These are phyloP conservation scores for Venturia aucupariae DNA, from an alignment of 2,329 filamentous ascomycete genomes.

Conservation along the genomic window DNA sequence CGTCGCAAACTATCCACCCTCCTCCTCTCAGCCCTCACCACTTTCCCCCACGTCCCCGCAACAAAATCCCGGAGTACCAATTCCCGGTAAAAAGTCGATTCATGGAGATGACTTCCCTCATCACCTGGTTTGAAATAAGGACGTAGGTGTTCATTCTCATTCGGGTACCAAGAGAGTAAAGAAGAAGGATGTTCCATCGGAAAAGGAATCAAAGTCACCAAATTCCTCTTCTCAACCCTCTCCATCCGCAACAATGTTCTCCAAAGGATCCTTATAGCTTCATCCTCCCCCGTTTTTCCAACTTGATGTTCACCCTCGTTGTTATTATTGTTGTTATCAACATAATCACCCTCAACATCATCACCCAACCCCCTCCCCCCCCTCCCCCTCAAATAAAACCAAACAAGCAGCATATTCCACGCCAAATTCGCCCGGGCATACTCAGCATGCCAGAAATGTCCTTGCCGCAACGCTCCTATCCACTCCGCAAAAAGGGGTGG, in stretches of 20 bases:
- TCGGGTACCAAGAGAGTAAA: neutral
- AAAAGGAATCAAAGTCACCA: neutral
- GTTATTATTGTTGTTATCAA: neutral
- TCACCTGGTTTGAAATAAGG: neutral
- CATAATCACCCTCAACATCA: neutral
- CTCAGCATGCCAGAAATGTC: neutral
- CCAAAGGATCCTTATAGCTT: neutral
- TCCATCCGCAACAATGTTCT: neutral
- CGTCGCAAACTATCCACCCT: neutral
- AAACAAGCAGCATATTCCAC: neutral
- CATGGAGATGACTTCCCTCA: neutral
- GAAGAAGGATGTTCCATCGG: neutral
- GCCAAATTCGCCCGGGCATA: neutral
- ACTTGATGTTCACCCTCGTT: neutral
- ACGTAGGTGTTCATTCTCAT: neutral
- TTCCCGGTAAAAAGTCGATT: neutral
- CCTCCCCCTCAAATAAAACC: neutral
- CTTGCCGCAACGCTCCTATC: too few relatives aligned
- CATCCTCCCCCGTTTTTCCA: neutral
- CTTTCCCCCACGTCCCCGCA: neutral
- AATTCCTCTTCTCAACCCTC: neutral
- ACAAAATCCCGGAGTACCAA: neutral
- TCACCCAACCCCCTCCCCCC: neutral
- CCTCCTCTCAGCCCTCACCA: neutral
- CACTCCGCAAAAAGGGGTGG: neutral